phyloP scores from a whole-genome alignment of 306 rosid species.

The Inga laurina region DNA sequence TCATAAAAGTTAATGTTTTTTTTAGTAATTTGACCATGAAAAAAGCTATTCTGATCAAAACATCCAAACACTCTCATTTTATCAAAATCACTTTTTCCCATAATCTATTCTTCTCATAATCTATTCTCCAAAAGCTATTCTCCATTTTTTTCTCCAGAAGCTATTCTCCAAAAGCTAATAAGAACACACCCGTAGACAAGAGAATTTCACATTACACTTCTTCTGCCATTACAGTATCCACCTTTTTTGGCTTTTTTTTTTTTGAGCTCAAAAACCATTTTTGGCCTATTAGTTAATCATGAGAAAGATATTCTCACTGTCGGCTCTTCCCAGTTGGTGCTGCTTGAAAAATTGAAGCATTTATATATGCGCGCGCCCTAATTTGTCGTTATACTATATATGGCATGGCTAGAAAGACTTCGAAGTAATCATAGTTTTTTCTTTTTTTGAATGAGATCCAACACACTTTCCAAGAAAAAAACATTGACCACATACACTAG shows the following conservation, averaged over 20 bases:
- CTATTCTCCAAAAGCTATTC: too few species aligned
- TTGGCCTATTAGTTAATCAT: neutral
- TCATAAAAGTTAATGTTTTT: too few species aligned
- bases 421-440: too few species aligned
- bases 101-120: too few species aligned
- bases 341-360: constrained; percentile 3
- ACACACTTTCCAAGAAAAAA: neutral
- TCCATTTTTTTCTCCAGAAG: too few species aligned
- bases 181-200: too few species aligned
- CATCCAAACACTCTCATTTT: too few species aligned
- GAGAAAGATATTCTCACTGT: neutral
- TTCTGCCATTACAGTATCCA: neutral
- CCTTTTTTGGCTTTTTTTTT: too few species aligned
- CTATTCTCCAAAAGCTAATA: too few species aligned
- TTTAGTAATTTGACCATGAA: too few species aligned
- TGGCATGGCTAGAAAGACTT: neutral
- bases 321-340: neutral
- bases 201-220: neutral
- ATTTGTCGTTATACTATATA: neutral
- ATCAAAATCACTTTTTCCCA: too few species aligned
- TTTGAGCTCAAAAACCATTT: neutral
- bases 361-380: neutral
- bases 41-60: too few species aligned
- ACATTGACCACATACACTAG: neutral
- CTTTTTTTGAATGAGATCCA: neutral